Base-by-base conservation (phyloP, 2,329 filamentous ascomycete genomes). In the Verticillium albo-atrum region DNA sequence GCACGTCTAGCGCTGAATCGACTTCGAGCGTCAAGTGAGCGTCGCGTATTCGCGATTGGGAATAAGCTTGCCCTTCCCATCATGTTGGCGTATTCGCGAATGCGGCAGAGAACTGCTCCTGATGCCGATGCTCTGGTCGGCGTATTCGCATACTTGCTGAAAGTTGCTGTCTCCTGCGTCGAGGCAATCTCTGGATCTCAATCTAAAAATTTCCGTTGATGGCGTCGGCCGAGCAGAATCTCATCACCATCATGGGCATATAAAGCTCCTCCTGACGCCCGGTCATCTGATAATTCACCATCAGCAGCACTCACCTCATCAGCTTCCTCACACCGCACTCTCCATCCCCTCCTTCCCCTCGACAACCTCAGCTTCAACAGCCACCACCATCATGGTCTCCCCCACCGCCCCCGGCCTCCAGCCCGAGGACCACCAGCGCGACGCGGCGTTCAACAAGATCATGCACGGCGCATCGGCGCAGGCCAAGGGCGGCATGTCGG, bases 381-480 rank as follows among this genome's bases (percentile, higher is more conserved):
- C 55, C 42, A 28, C 68, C 70, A 12, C 42, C 42, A 12, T 23
- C 2, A 47, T 47, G 42, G 42, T 47, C 42, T 47, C 42, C 42
- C 25, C 42, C 42, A 47, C n/a, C n/a, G 20, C 42, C 10, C 10
- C n/a, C 7, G 20, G 9, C 42, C 42, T 47, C 20, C 42, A 47
- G 42, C 42, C 42, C 20, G 42, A 47, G 42, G 42, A 47, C 42
- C 42, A 47, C 42, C n/a, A 23, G 9, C 42, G 54, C 23, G 90
- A 93, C 87, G 88, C 89, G 59, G 87, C 82, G 62, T 93, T 93
- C 80, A 90, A 89, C 79, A 87, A 89, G 75, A 88, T 83, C 64
- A 80, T 93, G 76, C 90, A 94, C 75, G 89, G 77, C 65, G 68
- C 72, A 58, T 89, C 89, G 52, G 77, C 88, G 32, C 73, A 83